Base-by-base conservation (phyloP, 106 monocot species). In the Dendrobium catenatum region DNA sequence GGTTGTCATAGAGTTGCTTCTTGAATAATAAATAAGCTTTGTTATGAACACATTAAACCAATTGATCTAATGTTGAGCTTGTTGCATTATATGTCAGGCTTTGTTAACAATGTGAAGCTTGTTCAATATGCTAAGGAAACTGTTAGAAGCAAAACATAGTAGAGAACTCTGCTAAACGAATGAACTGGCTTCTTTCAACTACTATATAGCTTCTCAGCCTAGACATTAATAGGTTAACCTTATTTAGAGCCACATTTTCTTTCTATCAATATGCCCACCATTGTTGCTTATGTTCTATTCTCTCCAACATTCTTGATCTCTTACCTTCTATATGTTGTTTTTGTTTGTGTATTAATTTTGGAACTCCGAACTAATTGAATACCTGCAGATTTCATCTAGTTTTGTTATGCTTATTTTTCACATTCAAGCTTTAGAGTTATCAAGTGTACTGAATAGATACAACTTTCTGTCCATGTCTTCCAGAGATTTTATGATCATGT, bases 401-500 rank as follows among this genome's bases (percentile, higher is more conserved):
- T 70, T 70, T 70, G 2, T 15, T 70, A 8, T 37, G 37, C 70
- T 70, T 70, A 37, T 37, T 70, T 70, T 4, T 51, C 15, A 9
- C 9, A 70, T 70, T 33, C 70, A 70, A 70, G 70, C 16, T 31
- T 16, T 33, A 33, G 33, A 70, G 29, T 37, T 37, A 37, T 37
- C 42, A 43, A 18, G 41, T 74, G 42, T 44, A 26, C 10, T 72
- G 10, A 68, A 58, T 5, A 72, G 24, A 27, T 55, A 56, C 20
- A 16, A 37, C 16, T 27, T 55, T 74, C 13, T 9, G 78, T 83
- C 77, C 43, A 22, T 29, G 24, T 82, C 33, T 85, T 86, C 76
- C 86, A 98, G 98, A 92, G 98, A 75, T 98, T 98, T 84, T 98
- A 91, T 82, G 98, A 98, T 72, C 94, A 92, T 88, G 95, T 92